Evolutionary conservation across 2,329 filamentous ascomycete species (phyloP).

Genomic region (Dactylella cylindrospora): DNA sequence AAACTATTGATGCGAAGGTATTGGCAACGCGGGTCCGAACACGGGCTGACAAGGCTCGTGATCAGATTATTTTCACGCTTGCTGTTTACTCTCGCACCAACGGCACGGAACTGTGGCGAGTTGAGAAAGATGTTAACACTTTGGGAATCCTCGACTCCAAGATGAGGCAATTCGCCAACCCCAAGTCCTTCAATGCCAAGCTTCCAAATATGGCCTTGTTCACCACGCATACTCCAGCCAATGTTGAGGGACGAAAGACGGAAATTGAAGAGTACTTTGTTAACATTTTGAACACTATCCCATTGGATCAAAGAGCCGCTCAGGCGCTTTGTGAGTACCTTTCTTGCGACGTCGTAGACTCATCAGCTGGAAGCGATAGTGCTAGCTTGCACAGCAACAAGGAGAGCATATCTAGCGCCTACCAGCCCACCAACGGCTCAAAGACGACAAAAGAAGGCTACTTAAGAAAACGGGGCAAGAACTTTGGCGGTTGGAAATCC

Average conservation of each 20-base stretch:
- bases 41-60: constrained; percentile 37
- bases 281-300: constrained; percentile 72
- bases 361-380: constrained; percentile 57
- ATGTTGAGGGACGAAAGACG: constrained; percentile 79
- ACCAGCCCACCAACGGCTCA: constrained; percentile 53
- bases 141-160: constrained; percentile 79
- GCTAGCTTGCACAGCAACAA: constrained; percentile 55
- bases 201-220: constrained; percentile 85
- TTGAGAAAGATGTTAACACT: constrained; percentile 86
- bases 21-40: constrained; percentile 79
- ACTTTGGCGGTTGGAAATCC: constrained; percentile 98
- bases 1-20: constrained; percentile 80
- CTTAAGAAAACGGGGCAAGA: constrained; percentile 94
- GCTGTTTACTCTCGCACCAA: constrained; percentile 78
- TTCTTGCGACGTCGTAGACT: constrained; percentile 65
- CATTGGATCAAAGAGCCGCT: constrained; percentile 74
- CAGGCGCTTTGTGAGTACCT: constrained; percentile 84
- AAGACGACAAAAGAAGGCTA: constrained; percentile 65
- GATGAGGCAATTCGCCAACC: constrained; percentile 64
- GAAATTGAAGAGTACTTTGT: constrained; percentile 86
- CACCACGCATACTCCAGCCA: constrained; percentile 87
- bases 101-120: constrained; percentile 79
- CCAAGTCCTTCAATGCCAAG: constrained; percentile 67
- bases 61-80: constrained; percentile 69
- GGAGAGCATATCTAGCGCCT: constrained; percentile 48